A percentile compares a stretch with the other conserved stretches of the same genome.
Evolutionary conservation across 1,139 yeast genomes (phyloP).

Genomic region (Hyphopichia fennica): DNA sequence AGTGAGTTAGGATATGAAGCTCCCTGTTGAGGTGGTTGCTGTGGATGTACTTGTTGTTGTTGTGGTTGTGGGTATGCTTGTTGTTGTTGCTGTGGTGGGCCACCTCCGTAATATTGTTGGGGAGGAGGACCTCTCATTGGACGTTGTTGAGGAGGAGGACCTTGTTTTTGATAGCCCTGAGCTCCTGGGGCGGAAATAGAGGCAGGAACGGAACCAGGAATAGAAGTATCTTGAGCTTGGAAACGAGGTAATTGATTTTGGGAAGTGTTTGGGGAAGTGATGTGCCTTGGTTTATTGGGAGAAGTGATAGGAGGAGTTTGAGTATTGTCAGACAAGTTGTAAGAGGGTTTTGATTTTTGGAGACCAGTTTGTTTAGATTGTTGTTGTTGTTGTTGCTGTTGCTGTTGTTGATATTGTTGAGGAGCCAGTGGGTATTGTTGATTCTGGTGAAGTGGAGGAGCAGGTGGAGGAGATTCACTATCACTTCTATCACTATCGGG

Average conservation of each 20-base stretch:
- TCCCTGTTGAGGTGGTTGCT: constrained; percentile 8
- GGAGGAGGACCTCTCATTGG: constrained; percentile 2
- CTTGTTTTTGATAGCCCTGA: background rate
- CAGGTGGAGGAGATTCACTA: constrained; percentile 20
- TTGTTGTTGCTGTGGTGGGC: constrained; percentile 4
- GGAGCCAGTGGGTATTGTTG: constrained; percentile 2
- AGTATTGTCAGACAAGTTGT: constrained; percentile 13
- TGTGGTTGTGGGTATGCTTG: constrained; percentile 7
- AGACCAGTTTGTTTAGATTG: constrained; percentile 11
- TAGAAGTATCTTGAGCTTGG: constrained; percentile 8
- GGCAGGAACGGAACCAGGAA: constrained; percentile 1
- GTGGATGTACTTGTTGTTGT: constrained; percentile 8
- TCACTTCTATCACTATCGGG: constrained; percentile 7
- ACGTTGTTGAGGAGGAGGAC: constrained; percentile 4
- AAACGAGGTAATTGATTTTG: constrained; percentile 28
- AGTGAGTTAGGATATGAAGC: constrained; percentile 11
- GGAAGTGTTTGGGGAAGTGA: constrained; percentile 35
- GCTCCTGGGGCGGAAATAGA: background rate
- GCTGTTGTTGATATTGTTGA: constrained; percentile 8
- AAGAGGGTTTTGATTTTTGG: constrained; percentile 13
- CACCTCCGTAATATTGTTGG: constrained; percentile 3
- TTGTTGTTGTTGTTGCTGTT: constrained; percentile 8
- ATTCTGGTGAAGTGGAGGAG: constrained; percentile 19
- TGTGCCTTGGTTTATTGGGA: constrained; percentile 29
- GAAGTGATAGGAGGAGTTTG: constrained; percentile 18